phyloP scores from a whole-genome alignment of 805 yeast genomes.

The Myxozyma kluyveri region DNA sequence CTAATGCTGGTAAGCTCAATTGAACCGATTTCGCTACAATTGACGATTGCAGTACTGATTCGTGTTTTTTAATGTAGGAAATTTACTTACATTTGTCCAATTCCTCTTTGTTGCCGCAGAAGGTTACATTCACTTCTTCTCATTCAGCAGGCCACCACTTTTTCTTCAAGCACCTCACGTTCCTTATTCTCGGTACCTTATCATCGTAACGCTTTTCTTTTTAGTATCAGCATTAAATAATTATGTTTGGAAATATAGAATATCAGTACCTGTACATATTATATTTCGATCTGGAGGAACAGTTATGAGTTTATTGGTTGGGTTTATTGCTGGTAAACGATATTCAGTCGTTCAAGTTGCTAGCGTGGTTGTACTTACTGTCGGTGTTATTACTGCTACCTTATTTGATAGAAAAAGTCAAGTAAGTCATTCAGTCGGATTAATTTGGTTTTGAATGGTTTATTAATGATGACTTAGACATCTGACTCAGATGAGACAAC shows the following conservation, averaged over 20 bases:
- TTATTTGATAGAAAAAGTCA: conserved; percentile 27
- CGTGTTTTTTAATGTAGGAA: conserved; percentile 42
- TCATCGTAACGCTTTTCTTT: conserved; percentile 53
- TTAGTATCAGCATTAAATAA: conserved; percentile 55
- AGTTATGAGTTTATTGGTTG: conserved; percentile 57
- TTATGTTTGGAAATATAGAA: conserved; percentile 52
- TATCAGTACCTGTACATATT: conserved; percentile 67
- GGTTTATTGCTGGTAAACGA: conserved; percentile 47
- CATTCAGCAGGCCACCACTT: conserved; percentile 38
- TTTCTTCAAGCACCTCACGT: conserved; percentile 39
- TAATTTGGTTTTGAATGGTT: not conserved
- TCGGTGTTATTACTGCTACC: conserved; percentile 53
- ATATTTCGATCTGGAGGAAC: conserved; percentile 65
- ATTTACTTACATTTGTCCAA: conserved; percentile 55
- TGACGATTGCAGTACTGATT: not conserved
- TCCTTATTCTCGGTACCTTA: conserved; percentile 41
- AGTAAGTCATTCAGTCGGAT: not conserved
- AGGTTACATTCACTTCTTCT: conserved; percentile 42
- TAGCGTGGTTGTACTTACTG: conserved; percentile 52
- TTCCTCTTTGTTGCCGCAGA: conserved; percentile 52
- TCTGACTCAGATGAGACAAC: conserved; percentile 13
- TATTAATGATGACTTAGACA: too few species aligned
- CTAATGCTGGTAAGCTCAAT: conserved; percentile 19
- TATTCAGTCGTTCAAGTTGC: conserved; percentile 49
- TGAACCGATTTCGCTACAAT: too few species aligned